These are phyloP conservation scores for Coccinonectria pachysandricola DNA, from an alignment of 2,329 filamentous ascomycete species.

Conservation along the genomic window DNA sequence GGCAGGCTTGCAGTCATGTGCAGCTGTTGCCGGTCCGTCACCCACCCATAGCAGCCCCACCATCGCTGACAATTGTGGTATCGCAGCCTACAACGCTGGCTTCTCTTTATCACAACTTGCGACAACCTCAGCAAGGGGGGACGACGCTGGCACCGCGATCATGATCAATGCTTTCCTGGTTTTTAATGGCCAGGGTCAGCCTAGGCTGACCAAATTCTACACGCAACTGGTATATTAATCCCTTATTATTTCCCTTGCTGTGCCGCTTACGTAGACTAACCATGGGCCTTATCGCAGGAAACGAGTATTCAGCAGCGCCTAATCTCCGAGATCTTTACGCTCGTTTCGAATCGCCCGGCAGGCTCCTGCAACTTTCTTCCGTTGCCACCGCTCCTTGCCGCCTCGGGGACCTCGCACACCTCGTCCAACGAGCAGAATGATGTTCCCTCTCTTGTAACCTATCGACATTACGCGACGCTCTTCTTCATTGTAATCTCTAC, in stretches of 20 bases:
- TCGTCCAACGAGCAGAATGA: constrained; percentile 68
- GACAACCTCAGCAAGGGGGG: constrained; percentile 9
- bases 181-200: constrained; percentile 97
- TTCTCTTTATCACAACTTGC: not conserved
- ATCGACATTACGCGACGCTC: constrained; percentile 94
- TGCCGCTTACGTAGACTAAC: no score
- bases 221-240: constrained; percentile 65
- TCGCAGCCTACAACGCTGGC: not conserved
- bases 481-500: constrained; percentile 99
- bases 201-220: constrained; percentile 96
- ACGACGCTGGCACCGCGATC: constrained; percentile 14
- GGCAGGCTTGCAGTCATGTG: constrained; percentile 4
- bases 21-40: not conserved
- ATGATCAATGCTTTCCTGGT: constrained; percentile 99
- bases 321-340: constrained; percentile 92
- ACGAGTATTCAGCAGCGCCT: constrained; percentile 94
- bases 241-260: constrained; percentile 1
- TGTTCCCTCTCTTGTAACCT: constrained; percentile 88
- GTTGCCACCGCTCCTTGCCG: constrained; percentile 54
- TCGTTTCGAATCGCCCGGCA: constrained; percentile 83
- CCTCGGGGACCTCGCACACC: constrained; percentile 51
- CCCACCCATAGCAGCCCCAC: not conserved
- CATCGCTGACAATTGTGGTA: not conserved
- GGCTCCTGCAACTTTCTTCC: constrained; percentile 97
- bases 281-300: constrained; percentile 49